Base-by-base conservation (phyloP, 1,284 basidiomycete species). In the Trametes versicolor region DNA sequence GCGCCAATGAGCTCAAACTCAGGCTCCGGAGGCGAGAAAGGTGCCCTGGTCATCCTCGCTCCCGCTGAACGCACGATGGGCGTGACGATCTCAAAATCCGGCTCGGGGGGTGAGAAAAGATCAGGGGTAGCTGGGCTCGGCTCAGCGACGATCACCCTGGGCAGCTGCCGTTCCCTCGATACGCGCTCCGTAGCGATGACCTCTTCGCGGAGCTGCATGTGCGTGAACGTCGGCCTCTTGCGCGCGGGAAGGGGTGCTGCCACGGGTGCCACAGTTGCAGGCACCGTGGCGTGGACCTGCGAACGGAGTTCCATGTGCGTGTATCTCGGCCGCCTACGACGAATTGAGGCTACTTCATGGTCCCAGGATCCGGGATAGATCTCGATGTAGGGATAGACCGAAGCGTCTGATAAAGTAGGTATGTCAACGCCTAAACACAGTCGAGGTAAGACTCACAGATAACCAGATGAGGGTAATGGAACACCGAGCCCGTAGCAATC, bases 341-440 rank as follows among this genome's bases (percentile, higher is more conserved):
- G 34, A 15, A 15, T n/a, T 1, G 34, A 29, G 27, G 43, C 17
- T 15, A 27, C 2, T 15, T n/a, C 27, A 21, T 23, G 21, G 23
- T 59, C 4, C 52, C 69, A 70, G 49, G 47, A 58, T 1, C 73
- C 55, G 25, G 84, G 83, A 56, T 85, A 85, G 19, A 83, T 70
- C 34, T 80, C 74, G 36, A 83, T 76, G 71, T 77, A 53, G 36
- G 83, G 82, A 68, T 85, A 85, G 21, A 71, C 67, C n/a, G 71
- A 45, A 7, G 70, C 72, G 60, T 75, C 73, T 75, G 15, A 10
- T 19, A 34, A 9, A 56, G 10, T 13, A 8, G 29, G 13, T 27
- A 6, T 36, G 45, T 9, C 4, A 39, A 37, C 23, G 17, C 17
- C 9, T 23, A 1, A 13, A 9, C 10, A 29, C 21, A 2, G 19